These are phyloP conservation scores for Pyrenophora seminiperda DNA, from an alignment of 2,329 filamentous ascomycete species.

Conservation along the genomic window DNA sequence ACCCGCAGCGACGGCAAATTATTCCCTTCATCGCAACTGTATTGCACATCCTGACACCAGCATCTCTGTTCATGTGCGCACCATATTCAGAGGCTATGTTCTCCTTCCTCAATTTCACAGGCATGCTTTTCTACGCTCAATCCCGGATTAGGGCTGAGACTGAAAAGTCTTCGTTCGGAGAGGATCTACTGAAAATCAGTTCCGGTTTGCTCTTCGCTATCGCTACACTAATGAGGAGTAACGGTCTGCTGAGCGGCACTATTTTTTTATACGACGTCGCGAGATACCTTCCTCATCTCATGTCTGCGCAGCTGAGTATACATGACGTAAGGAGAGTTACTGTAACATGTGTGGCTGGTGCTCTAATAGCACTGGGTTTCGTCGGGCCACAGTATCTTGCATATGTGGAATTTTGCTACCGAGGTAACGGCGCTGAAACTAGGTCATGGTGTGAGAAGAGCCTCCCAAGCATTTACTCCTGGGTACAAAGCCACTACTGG, in stretches of 20 bases:
- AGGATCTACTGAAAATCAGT: constrained; percentile 57
- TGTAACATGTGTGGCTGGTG: constrained; percentile 68
- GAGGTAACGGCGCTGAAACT: constrained; percentile 6
- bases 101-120: constrained; percentile 75
- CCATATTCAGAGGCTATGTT: constrained; percentile 84
- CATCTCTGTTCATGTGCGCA: constrained; percentile 85
- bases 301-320: constrained; percentile 44
- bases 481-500: constrained; percentile 91
- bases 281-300: constrained; percentile 47
- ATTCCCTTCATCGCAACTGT: constrained; percentile 71
- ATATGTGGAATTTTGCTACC: constrained; percentile 66
- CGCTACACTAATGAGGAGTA: constrained; percentile 77
- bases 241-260: constrained; percentile 82
- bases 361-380: constrained; percentile 69
- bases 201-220: constrained; percentile 73
- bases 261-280: constrained; percentile 64
- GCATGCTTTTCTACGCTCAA: constrained; percentile 70
- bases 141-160: constrained; percentile 25
- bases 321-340: constrained; percentile 58
- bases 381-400: constrained; percentile 75
- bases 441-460: constrained; percentile 74
- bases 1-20: constrained; percentile 36
- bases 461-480: constrained; percentile 88
- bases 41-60: constrained; percentile 84
- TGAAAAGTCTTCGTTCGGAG: constrained; percentile 38